Percentiles rank a stretch among this genome's conserved stretches.
These are phyloP conservation scores for Clarireedia homoeocarpa DNA, from an alignment of 2,329 filamentous ascomycete genomes.

Conservation along the genomic window DNA sequence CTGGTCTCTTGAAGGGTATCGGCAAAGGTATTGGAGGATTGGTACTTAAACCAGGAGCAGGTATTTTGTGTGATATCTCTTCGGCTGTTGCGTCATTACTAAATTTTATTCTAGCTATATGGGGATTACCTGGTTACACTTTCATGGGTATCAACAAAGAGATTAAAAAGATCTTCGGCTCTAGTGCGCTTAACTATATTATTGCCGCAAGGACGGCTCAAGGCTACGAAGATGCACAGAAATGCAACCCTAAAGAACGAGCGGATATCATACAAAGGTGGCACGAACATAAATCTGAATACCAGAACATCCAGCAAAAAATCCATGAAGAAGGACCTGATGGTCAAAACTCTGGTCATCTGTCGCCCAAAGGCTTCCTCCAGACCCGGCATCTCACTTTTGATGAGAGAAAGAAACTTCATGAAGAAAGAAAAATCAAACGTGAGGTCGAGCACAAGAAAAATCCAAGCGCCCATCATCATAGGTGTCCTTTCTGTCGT, in stretches of 20 bases:
- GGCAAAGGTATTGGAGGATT: slow-evolving; percentile 79
- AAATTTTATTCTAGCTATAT: slow-evolving; percentile 40
- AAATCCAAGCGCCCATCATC: slow-evolving; percentile 14
- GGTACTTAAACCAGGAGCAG: slow-evolving; percentile 74
- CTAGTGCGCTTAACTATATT: slow-evolving; percentile 70
- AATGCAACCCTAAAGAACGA: slow-evolving; percentile 49
- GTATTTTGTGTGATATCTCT: slow-evolving; percentile 34
- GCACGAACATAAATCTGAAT: slow-evolving; percentile 28
- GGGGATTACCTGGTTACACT: slow-evolving; percentile 69
- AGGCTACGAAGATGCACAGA: slow-evolving; percentile 58
- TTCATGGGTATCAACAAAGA: slow-evolving; percentile 79
- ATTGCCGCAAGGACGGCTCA: slow-evolving; percentile 69
- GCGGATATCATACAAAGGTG: slow-evolving; percentile 55
- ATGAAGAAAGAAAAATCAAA: slow-evolving; percentile 37
- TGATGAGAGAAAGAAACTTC: slow-evolving; percentile 44
- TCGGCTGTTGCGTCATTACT: not conserved
- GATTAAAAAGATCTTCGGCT: slow-evolving; percentile 61
- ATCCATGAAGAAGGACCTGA: slow-evolving; percentile 25
- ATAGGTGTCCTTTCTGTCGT: slow-evolving; percentile 22
- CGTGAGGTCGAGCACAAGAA: slow-evolving; percentile 23
- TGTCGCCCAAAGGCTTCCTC: slow-evolving; percentile 37
- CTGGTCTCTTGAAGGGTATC: slow-evolving; percentile 69
- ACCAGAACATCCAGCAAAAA: slow-evolving; percentile 33
- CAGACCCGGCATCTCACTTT: slow-evolving; percentile 40
- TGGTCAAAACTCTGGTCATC: slow-evolving; percentile 20